Conservation (phyloP, 495 filamentous ascomycete species). For the Penicillium alfredii region DNA sequence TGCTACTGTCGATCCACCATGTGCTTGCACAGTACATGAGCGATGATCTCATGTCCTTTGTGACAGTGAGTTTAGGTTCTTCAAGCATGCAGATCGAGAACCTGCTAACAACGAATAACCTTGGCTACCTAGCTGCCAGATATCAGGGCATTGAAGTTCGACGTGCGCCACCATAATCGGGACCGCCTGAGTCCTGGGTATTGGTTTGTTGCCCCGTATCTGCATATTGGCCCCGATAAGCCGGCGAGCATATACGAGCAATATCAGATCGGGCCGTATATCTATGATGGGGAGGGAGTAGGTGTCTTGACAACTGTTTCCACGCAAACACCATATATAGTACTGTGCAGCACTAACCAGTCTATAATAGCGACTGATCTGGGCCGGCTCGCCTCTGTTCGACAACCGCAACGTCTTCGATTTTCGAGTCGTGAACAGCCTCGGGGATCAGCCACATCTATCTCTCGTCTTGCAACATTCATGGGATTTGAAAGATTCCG, state of each 20-base stretch:
- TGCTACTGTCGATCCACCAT: conserved; percentile 12
- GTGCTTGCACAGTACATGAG: conserved; percentile 12
- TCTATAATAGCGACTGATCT: conserved; percentile 27
- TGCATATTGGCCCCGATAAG: conserved; percentile 22
- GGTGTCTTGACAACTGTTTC: conserved; percentile 5
- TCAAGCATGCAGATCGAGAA: neutral
- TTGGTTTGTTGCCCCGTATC: conserved; percentile 33
- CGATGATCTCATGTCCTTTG: conserved; percentile 21
- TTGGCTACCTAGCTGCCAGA: conserved; percentile 23
- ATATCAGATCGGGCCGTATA: conserved; percentile 35
- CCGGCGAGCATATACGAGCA: conserved; percentile 21
- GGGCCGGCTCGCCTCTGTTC: conserved; percentile 27
- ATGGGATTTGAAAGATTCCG: conserved; percentile 23
- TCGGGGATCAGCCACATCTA: conserved; percentile 30
- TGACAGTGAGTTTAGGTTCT: conserved; percentile 9
- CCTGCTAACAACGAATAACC: conserved; percentile 2
- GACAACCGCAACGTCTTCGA: conserved; percentile 31
- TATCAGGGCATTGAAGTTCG: conserved; percentile 25
- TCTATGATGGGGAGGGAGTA: conserved; percentile 35
- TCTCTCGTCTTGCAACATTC: conserved; percentile 36
- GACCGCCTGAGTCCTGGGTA: conserved; percentile 25
- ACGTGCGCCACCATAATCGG: conserved; percentile 26
- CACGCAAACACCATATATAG: neutral
- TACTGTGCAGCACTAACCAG: conserved; percentile 6
- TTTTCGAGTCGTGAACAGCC: conserved; percentile 31